Conservation (phyloP, 257 asterid species). For the Nicotiana benthamiana region DNA sequence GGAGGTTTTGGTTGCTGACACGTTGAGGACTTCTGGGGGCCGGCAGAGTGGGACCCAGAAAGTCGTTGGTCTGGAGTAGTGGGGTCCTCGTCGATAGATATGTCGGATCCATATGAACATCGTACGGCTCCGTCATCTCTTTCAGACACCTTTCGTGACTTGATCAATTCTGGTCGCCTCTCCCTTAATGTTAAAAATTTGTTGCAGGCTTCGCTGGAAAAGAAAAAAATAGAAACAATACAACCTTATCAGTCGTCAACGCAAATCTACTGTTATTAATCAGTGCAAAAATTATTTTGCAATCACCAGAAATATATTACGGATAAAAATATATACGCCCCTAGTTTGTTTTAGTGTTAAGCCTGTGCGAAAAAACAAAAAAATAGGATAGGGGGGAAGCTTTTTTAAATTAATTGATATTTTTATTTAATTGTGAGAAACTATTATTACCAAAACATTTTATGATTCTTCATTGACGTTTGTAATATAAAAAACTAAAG, state of each 20-base stretch:
- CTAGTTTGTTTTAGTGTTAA: not conserved
- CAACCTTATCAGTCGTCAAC: not conserved
- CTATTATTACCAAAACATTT: not conserved
- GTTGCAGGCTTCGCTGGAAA: constrained; percentile 80
- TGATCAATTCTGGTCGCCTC: constrained; percentile 51
- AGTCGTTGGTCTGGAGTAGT: constrained; percentile 17
- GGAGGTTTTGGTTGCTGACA: constrained; percentile 10
- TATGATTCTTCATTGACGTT: not conserved
- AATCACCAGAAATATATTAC: not conserved
- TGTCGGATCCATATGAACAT: constrained; percentile 44
- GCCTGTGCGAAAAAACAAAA: not conserved
- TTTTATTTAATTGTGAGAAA: not conserved
- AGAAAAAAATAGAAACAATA: not conserved
- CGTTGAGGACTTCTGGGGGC: constrained; percentile 11
- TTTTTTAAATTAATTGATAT: not conserved
- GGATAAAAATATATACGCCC: not conserved
- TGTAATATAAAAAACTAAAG: not conserved
- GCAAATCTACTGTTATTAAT: not conserved
- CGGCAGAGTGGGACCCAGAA: constrained; percentile 14
- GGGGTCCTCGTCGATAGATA: constrained; percentile 44
- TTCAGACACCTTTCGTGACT: constrained; percentile 34
- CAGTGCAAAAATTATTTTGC: too few species aligned
- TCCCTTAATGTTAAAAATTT: constrained; percentile 54
- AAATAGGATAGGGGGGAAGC: too few species aligned
- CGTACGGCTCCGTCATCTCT: constrained; percentile 48